A percentile compares a stretch with the other conserved stretches of the same genome.
These are phyloP conservation scores for Suhomyces prunicola DNA, from an alignment of 805 yeast genomes.

Conservation along the genomic window DNA sequence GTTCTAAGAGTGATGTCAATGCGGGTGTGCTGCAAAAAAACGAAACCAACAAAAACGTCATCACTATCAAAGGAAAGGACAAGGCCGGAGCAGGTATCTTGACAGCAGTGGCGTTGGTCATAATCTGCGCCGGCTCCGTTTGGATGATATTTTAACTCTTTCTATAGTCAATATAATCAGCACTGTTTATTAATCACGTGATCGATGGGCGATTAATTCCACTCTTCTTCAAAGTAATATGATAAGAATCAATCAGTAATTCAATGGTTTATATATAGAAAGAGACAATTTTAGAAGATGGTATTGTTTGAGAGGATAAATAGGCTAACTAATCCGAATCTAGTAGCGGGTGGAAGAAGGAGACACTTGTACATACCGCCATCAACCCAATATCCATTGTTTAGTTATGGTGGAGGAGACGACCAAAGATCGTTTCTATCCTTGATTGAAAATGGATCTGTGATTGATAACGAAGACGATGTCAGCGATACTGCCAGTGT, in stretches of 20 bases:
- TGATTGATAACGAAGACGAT: constrained; percentile 22
- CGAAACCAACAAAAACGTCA: constrained; percentile 36
- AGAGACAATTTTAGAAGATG: constrained; percentile 18
- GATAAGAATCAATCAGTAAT: not conserved
- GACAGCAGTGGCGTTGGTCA: constrained; percentile 69
- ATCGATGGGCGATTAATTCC: not conserved
- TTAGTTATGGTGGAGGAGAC: constrained; percentile 42
- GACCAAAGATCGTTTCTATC: constrained; percentile 45
- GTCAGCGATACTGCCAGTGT: constrained; percentile 41
- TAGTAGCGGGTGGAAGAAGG: constrained; percentile 34
- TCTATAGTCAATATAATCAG: not conserved
- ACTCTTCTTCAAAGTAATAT: not conserved
- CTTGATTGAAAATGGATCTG: constrained; percentile 34
- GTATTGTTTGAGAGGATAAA: constrained; percentile 40
- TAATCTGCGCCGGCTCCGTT: constrained; percentile 59
- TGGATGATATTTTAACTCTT: constrained; percentile 66
- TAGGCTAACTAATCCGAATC: constrained; percentile 38
- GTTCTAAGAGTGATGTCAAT: constrained; percentile 30
- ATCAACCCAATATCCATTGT: constrained; percentile 40
- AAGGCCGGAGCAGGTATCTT: constrained; percentile 87
- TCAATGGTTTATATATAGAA: not conserved
- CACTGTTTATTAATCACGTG: not conserved
- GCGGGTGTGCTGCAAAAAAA: constrained; percentile 52
- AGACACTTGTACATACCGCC: constrained; percentile 44
- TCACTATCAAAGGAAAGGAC: constrained; percentile 49